A percentile compares a stretch with the other conserved stretches of the same genome.
phyloP scores from a whole-genome alignment of 148 eudicot genomes.

The Nepenthes gracilis region DNA sequence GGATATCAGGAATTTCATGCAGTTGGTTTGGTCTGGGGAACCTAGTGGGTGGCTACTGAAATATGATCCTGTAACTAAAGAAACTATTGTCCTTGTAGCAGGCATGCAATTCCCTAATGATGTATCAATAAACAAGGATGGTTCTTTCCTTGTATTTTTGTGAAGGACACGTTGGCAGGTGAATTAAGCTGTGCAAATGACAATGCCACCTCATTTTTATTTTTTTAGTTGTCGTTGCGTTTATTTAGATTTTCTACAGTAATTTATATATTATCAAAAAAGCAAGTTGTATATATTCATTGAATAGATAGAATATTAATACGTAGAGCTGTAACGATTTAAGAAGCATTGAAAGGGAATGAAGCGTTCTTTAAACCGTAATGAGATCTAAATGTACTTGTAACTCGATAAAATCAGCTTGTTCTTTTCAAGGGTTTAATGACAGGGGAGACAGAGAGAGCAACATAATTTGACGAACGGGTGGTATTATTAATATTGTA shows the following conservation, averaged over 20 bases:
- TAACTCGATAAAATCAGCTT: not conserved
- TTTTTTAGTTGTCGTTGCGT: too few relatives aligned
- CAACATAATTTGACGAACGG: not conserved
- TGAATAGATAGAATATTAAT: not conserved
- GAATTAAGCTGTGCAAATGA: conserved; percentile 36
- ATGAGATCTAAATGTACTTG: too few relatives aligned
- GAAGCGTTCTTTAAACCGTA: not conserved
- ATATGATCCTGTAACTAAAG: conserved; percentile 56
- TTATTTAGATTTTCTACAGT: too few relatives aligned
- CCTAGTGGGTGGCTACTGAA: conserved; percentile 69
- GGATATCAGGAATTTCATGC: conserved; percentile 68
- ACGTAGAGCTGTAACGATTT: not conserved
- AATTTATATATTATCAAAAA: not conserved
- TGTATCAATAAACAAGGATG: conserved; percentile 69
- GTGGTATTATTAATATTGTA: too few relatives aligned
- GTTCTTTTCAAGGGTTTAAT: not conserved
- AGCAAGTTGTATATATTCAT: not conserved
- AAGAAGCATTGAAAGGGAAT: not conserved
- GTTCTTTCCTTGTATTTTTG: conserved; percentile 51
- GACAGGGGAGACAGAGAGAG: not conserved
- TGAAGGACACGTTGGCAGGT: conserved; percentile 78
- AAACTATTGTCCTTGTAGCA: conserved; percentile 60
- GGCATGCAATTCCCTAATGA: conserved; percentile 81
- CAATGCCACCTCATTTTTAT: conserved; percentile 38
- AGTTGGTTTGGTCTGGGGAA: conserved; percentile 72